Evolutionary conservation across 2,329 filamentous ascomycete genomes (phyloP).

Genomic region (Phyllosticta capitalensis): DNA sequence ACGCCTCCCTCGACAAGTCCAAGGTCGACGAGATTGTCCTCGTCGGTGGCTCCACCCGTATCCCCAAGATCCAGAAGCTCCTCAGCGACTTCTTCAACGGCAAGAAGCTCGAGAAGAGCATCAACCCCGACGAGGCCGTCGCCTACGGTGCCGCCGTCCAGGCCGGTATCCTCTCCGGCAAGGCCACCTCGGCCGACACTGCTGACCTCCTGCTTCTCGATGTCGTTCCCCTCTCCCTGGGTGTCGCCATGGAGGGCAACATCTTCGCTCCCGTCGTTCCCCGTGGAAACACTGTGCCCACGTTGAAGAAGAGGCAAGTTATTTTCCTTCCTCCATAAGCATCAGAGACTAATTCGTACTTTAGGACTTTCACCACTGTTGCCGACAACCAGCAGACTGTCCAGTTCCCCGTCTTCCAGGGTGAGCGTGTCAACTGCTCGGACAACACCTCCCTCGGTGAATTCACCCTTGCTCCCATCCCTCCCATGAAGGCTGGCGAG

Average conservation of each 20-base stretch:
- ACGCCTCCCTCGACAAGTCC: constrained; percentile 77
- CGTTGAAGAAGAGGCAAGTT: constrained; percentile 57
- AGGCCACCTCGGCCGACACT: constrained; percentile 92
- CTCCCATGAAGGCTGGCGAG: constrained; percentile 82
- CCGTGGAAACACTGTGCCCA: constrained; percentile 51
- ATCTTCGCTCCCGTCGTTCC: constrained; percentile 93
- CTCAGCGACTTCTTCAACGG: constrained; percentile 98
- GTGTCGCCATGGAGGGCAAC: constrained; percentile 99
- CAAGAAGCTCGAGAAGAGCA: constrained; percentile 99
- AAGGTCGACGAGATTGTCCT: constrained; percentile 97
- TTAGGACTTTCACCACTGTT: constrained; percentile 81
- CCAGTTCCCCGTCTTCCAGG: constrained; percentile 89
- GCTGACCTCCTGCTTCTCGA: constrained; percentile 91
- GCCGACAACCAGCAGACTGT: constrained; percentile 59
- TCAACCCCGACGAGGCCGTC: constrained; percentile 99
- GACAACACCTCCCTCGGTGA: constrained; percentile 97
- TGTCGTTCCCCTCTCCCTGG: constrained; percentile 90
- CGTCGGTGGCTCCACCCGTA: constrained; percentile 98
- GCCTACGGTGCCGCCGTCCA: constrained; percentile 98
- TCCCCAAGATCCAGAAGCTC: constrained; percentile 97
- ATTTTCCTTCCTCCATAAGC: no score
- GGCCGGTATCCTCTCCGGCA: constrained; percentile 96
- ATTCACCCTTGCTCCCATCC: constrained; percentile 88
- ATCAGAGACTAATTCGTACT: no score
- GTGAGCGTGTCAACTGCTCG: constrained; percentile 95